phyloP scores from a whole-genome alignment of 1,284 basidiomycete species.

The Retiboletus fuscus region DNA sequence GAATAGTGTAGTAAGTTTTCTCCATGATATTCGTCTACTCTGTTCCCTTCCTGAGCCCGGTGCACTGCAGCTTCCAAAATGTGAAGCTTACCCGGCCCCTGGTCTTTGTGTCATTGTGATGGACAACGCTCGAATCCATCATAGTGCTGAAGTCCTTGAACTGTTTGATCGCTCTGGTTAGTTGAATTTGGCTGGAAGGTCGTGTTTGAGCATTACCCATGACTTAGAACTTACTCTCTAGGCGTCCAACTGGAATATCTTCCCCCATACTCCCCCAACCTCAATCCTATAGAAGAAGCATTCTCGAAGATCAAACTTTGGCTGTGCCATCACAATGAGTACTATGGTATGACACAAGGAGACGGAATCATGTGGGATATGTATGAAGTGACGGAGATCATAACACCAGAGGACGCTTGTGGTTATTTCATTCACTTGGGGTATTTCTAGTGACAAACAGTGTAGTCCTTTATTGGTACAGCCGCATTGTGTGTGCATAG shows the following conservation, averaged over 20 bases:
- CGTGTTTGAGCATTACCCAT: no score
- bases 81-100: not conserved
- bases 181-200: not conserved
- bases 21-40: no score
- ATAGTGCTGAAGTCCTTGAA: not conserved
- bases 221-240: no score
- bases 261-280: not conserved
- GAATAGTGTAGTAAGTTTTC: no score
- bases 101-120: conserved; percentile 4
- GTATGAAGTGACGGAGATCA: conserved; percentile 8
- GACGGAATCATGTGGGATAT: not conserved
- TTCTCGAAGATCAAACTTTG: conserved; percentile 1
- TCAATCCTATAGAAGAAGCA: not conserved
- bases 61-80: conserved; percentile 6
- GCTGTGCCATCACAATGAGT: not conserved
- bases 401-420: conserved; percentile 4
- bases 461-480: not conserved
- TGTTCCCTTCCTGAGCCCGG: no score
- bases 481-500: not conserved
- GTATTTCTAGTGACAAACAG: conserved; percentile 3
- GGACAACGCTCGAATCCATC: not conserved
- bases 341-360: not conserved
- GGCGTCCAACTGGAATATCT: not conserved
- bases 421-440: conserved; percentile 8
- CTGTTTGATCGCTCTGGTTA: not conserved